Percentiles rank a stretch among this genome's conserved stretches.
These are phyloP conservation scores for Staphylotrichum tortipilum DNA, from an alignment of 495 filamentous ascomycete genomes.

Conservation along the genomic window DNA sequence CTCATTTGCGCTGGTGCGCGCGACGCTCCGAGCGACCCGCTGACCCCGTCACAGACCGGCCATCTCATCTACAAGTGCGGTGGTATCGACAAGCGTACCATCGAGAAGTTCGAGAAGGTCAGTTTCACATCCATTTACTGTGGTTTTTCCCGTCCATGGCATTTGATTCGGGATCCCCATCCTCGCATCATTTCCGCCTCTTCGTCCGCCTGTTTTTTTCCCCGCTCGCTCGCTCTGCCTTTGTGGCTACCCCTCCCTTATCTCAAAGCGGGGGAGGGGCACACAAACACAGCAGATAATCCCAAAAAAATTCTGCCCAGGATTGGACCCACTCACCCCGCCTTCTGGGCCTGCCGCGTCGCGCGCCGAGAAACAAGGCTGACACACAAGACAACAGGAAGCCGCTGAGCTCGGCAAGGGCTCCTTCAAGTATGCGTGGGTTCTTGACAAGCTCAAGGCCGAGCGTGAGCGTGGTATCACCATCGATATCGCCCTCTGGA, in stretches of 20 bases:
- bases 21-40: background rate
- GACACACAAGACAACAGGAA: constrained; percentile 57
- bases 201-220: constrained; percentile 12
- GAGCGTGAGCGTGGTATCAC: constrained; percentile 99
- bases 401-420: constrained; percentile 99
- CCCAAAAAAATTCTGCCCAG: constrained; percentile 17
- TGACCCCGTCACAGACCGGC: constrained; percentile 37
- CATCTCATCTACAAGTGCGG: constrained; percentile 99
- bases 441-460: constrained; percentile 99
- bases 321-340: constrained; percentile 26
- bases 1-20: background rate
- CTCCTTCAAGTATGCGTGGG: constrained; percentile 99
- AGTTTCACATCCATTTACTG: constrained; percentile 21
- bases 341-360: no score
- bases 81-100: constrained; percentile 99
- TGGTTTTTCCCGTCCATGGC: constrained; percentile 10
- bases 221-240: constrained; percentile 12
- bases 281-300: constrained; percentile 17
- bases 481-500: constrained; percentile 99
- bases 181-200: no score
- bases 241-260: constrained; percentile 22
- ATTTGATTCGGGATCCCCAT: no score
- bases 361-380: constrained; percentile 17
- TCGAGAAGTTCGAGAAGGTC: constrained; percentile 99
- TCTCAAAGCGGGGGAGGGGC: constrained; percentile 28